Conservation (phyloP, 208 protist species). For the Trypanosoma rangeli region DNA sequence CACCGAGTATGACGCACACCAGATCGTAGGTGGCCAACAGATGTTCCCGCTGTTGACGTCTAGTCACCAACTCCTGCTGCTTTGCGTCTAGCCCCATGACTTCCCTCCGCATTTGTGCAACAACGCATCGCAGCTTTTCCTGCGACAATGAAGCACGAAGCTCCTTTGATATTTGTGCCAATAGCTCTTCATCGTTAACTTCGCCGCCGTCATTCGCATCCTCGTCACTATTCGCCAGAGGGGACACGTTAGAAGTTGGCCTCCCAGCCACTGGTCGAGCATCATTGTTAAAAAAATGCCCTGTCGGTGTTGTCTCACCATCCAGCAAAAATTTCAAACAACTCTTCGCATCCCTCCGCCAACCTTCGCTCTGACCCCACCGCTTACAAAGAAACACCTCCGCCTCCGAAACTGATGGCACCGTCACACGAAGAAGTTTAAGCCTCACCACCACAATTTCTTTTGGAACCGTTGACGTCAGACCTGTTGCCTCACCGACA, state of each 20-base stretch:
- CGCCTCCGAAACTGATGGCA: slow-evolving; percentile 22
- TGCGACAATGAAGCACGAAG: slow-evolving; percentile 62
- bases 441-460: slow-evolving; percentile 7
- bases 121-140: slow-evolving; percentile 47
- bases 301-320: not conserved
- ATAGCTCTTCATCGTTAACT: slow-evolving; percentile 29
- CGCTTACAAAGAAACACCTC: slow-evolving; percentile 19
- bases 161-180: slow-evolving; percentile 58
- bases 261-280: not conserved
- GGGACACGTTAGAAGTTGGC: not conserved
- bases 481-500: not conserved
- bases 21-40: slow-evolving; percentile 72
- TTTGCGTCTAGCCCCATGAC: slow-evolving; percentile 36
- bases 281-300: not conserved
- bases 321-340: not conserved
- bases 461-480: not conserved
- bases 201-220: not conserved
- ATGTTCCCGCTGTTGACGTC: slow-evolving; percentile 60
- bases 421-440: slow-evolving; percentile 17
- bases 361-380: slow-evolving; percentile 5
- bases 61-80: slow-evolving; percentile 47
- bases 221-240: not conserved
- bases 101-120: slow-evolving; percentile 71
- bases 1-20: slow-evolving; percentile 56
- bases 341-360: not conserved